A percentile compares a stretch with the other conserved stretches of the same genome.
Evolutionary conservation across 371 early-diverging fungal species (phyloP).

Genomic region (Dichotomocladium elegans): DNA sequence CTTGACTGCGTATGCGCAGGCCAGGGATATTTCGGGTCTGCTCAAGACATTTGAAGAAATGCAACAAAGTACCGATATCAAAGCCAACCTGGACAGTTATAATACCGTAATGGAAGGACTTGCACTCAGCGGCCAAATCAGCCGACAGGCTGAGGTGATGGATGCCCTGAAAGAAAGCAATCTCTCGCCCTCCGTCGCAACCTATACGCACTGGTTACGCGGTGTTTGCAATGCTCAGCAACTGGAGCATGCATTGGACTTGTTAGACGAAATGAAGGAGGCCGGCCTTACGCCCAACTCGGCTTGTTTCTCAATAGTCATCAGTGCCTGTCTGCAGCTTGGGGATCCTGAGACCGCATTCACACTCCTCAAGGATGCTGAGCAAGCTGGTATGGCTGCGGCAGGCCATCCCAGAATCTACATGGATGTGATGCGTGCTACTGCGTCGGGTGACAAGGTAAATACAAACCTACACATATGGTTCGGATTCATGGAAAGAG

Average conservation of each 20-base stretch:
- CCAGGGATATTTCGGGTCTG: slow-evolving; percentile 8
- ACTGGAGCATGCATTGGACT: slow-evolving; percentile 45
- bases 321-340: slow-evolving; percentile 33
- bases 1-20: slow-evolving; percentile 39
- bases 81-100: slow-evolving; percentile 31
- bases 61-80: slow-evolving; percentile 20
- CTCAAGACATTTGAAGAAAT: slow-evolving; percentile 24
- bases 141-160: slow-evolving; percentile 10
- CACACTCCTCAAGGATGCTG: slow-evolving; percentile 48
- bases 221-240: slow-evolving; percentile 32
- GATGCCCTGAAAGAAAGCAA: slow-evolving; percentile 32
- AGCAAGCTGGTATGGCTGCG: slow-evolving; percentile 32
- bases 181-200: slow-evolving; percentile 19
- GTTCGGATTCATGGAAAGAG: background rate
- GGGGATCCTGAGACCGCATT: slow-evolving; percentile 40
- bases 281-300: slow-evolving; percentile 31
- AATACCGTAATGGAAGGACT: slow-evolving; percentile 11
- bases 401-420: slow-evolving; percentile 40
- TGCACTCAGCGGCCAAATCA: background rate
- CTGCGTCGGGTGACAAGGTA: slow-evolving; percentile 39
- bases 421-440: slow-evolving; percentile 44
- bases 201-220: slow-evolving; percentile 45
- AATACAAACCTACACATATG: background rate
- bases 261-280: slow-evolving; percentile 44
- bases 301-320: slow-evolving; percentile 27